A percentile compares a stretch with the other conserved stretches of the same genome.
Conservation (phyloP, 2,329 filamentous ascomycete genomes). For the Volutella citrinella region DNA sequence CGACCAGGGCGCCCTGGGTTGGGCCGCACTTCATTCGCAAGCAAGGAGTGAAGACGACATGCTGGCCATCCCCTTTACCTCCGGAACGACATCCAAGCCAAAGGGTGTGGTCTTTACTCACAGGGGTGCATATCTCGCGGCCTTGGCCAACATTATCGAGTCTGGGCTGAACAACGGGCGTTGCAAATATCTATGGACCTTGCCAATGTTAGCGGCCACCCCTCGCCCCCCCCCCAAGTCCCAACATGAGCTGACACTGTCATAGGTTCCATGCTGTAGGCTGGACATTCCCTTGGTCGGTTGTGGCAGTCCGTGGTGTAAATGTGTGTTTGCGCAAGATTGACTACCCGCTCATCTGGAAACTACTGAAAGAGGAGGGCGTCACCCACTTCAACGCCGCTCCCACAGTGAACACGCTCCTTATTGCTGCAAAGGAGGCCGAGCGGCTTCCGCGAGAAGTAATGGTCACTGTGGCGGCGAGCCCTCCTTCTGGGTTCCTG, state of each 20-base stretch:
- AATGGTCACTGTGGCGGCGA: conserved; percentile 87
- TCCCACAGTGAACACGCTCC: conserved; percentile 91
- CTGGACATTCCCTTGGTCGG: conserved; percentile 91
- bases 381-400: conserved; percentile 96
- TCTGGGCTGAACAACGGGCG: conserved; percentile 74
- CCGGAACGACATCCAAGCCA: conserved; percentile 84
- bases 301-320: conserved; percentile 91
- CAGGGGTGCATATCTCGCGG: conserved; percentile 79
- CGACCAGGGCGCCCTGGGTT: conserved; percentile 65
- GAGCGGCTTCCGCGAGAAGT: conserved; percentile 67
- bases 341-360: conserved; percentile 92
- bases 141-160: conserved; percentile 84
- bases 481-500: conserved; percentile 82
- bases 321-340: conserved; percentile 94
- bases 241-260: conserved; percentile 3
- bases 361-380: conserved; percentile 75
- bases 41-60: conserved; percentile 73
- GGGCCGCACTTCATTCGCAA: conserved; percentile 72
- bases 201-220: conserved; percentile 72
- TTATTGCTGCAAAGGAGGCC: conserved; percentile 79
- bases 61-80: conserved; percentile 89
- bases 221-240: no score
- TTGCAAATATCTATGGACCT: conserved; percentile 84
- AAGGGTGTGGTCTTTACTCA: conserved; percentile 95
- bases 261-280: conserved; percentile 63